Evolutionary conservation across 208 protist species (phyloP), one percentile per base, ranked within the genome.

Genomic region (Leishmania mexicana): DNA sequence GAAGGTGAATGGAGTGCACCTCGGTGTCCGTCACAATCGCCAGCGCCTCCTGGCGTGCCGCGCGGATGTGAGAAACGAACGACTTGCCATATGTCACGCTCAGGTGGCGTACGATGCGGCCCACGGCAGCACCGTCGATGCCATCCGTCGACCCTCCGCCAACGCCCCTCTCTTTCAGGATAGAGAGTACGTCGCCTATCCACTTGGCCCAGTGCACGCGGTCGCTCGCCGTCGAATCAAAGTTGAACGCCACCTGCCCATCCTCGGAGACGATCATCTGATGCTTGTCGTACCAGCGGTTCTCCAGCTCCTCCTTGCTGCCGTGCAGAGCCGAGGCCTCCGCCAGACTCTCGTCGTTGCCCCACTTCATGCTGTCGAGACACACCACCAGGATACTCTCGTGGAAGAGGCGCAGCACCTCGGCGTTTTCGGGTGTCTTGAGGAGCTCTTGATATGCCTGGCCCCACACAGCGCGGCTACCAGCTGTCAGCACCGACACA

Each of bases 271-370:
- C 90, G 83, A 97, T 96, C 62, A 97, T 73, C 87, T 98, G 95
- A 76, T 98, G 93, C 84, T 97, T 98, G 88, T 98, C 96, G 84
- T 96, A 98, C 93, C 96, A 98, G 65, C 96, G 92, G 87, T 98
- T 98, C 85, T 98, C 94, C 60, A 90, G 21, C 83, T 98, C 95
- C 68, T 95, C 88, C 68, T 81, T 79, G 67, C 88, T 84, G 19
- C 95, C 95, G 78, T 96, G 93, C 75, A 98, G 81, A 42, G 89
- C 90, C 19, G 92, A 80, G 17, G 86, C 85, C 73, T 93, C 88
- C 49, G 86, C 88, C 47, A 93, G 77, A 13, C 73, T 83, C 53
- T 83, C 75, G 67, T 91, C 78, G 35, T 65, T 76, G 15, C 81
- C 85, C 93, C 93, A 96, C 54, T 80, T 82, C 49, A 81, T 62